These are phyloP conservation scores for Gamarada debralockiae DNA, from an alignment of 495 filamentous ascomycete genomes.

Conservation along the genomic window DNA sequence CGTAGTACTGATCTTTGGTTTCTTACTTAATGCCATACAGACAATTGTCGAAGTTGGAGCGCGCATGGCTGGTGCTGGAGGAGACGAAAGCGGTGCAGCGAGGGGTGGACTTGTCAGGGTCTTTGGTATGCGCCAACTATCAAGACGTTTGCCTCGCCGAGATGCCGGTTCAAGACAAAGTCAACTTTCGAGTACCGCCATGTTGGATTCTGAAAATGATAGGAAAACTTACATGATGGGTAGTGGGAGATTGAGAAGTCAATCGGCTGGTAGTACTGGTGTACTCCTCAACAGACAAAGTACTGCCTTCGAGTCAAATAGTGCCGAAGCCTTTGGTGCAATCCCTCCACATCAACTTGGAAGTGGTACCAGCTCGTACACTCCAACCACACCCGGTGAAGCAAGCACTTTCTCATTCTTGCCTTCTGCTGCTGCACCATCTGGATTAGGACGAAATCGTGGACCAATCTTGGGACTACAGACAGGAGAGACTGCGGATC, in stretches of 20 bases:
- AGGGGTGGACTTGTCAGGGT: constrained; percentile 88
- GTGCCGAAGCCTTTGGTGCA: constrained; percentile 14
- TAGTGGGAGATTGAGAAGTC: constrained; percentile 66
- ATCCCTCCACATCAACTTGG: constrained; percentile 22
- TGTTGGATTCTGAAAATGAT: constrained; percentile 62
- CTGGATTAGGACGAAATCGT: constrained; percentile 19
- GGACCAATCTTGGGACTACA: constrained; percentile 15
- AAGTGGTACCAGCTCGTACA: constrained; percentile 51
- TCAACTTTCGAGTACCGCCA: constrained; percentile 75
- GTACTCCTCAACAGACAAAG: constrained; percentile 59
- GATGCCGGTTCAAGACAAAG: constrained; percentile 61
- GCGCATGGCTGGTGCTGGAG: constrained; percentile 74
- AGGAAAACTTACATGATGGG: constrained; percentile 61
- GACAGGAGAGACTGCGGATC: constrained; percentile 27
- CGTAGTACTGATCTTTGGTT: constrained; percentile 84
- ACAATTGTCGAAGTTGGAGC: constrained; percentile 85
- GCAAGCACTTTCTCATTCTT: constrained; percentile 67
- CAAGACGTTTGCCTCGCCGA: constrained; percentile 63
- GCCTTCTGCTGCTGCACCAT: constrained; percentile 40
- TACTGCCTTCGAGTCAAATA: constrained; percentile 19
- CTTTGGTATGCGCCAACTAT: constrained; percentile 90
- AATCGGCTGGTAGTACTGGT: constrained; percentile 76
- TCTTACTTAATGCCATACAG: constrained; percentile 88
- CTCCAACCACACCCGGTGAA: constrained; percentile 64
- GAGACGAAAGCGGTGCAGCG: constrained; percentile 65